A percentile compares a stretch with the other conserved stretches of the same genome.
Conservation (phyloP, 1,139 yeast genomes). For the Suhomyces maxii region DNA sequence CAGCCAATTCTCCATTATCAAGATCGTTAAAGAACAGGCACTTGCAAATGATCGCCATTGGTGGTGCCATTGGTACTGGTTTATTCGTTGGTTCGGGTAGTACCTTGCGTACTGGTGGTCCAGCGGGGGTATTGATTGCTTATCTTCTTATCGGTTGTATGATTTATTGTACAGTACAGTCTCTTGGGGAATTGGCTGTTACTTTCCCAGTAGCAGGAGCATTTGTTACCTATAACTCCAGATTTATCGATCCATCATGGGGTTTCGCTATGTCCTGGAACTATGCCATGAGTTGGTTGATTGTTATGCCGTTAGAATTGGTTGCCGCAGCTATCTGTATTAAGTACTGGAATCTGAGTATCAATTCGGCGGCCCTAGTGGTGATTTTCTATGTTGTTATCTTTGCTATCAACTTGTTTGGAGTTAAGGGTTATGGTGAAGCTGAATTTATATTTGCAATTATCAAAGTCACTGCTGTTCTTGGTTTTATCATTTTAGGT, state of each 20-base stretch:
- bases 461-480: constrained; percentile 36
- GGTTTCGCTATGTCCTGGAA: constrained; percentile 81
- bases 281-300: constrained; percentile 77
- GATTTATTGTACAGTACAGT: constrained; percentile 74
- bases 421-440: constrained; percentile 46
- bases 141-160: constrained; percentile 66
- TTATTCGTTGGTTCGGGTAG: constrained; percentile 73
- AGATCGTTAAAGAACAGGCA: constrained; percentile 63
- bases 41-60: constrained; percentile 82
- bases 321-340: constrained; percentile 55
- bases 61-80: constrained; percentile 86
- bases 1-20: constrained; percentile 69
- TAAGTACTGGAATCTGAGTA: constrained; percentile 30
- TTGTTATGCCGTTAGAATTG: constrained; percentile 71
- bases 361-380: constrained; percentile 42
- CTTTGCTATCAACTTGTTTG: constrained; percentile 34
- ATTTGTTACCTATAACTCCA: constrained; percentile 66
- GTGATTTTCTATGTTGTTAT: constrained; percentile 36
- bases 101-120: constrained; percentile 71
- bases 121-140: constrained; percentile 72
- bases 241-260: constrained; percentile 72
- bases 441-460: constrained; percentile 42
- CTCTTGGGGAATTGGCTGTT: constrained; percentile 84
- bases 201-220: constrained; percentile 80
- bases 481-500: constrained; percentile 42